Conservation (phyloP, 2,329 filamentous ascomycete genomes). For the Aspergillus japonicus region DNA sequence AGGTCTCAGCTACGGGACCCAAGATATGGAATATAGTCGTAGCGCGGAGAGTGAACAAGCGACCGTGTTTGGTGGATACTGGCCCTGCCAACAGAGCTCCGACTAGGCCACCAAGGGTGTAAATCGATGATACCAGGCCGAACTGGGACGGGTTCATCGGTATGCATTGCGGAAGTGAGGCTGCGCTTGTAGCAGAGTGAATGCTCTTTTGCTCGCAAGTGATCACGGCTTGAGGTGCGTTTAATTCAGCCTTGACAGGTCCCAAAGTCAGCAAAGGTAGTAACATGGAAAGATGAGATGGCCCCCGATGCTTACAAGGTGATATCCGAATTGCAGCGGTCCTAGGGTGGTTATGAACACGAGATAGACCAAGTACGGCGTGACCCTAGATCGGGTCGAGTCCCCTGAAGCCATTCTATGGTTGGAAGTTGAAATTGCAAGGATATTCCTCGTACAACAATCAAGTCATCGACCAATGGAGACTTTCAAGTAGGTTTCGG, state of each 20-base stretch:
- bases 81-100: slow-evolving; percentile 81
- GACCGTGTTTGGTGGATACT: slow-evolving; percentile 72
- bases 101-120: slow-evolving; percentile 81
- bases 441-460: not conserved
- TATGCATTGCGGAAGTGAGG: slow-evolving; percentile 68
- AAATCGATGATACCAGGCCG: slow-evolving; percentile 84
- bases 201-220: slow-evolving; percentile 70
- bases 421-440: not conserved
- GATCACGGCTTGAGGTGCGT: slow-evolving; percentile 90
- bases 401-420: slow-evolving; percentile 24
- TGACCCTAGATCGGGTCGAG: slow-evolving; percentile 48
- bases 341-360: slow-evolving; percentile 77
- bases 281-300: not conserved
- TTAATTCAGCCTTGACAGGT: slow-evolving; percentile 74
- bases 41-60: slow-evolving; percentile 72
- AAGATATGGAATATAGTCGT: slow-evolving; percentile 73
- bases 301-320: slow-evolving; percentile 62
- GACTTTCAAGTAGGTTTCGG: not conserved
- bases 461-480: not conserved
- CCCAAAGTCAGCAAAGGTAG: slow-evolving; percentile 11
- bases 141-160: slow-evolving; percentile 80
- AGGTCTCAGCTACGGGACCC: slow-evolving; percentile 73
- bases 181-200: slow-evolving; percentile 21
- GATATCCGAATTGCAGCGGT: slow-evolving; percentile 90
- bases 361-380: slow-evolving; percentile 73